A percentile compares a stretch with the other conserved stretches of the same genome.
Evolutionary conservation across 495 filamentous ascomycete genomes (phyloP).

Genomic region (Aspergillus asperescens): DNA sequence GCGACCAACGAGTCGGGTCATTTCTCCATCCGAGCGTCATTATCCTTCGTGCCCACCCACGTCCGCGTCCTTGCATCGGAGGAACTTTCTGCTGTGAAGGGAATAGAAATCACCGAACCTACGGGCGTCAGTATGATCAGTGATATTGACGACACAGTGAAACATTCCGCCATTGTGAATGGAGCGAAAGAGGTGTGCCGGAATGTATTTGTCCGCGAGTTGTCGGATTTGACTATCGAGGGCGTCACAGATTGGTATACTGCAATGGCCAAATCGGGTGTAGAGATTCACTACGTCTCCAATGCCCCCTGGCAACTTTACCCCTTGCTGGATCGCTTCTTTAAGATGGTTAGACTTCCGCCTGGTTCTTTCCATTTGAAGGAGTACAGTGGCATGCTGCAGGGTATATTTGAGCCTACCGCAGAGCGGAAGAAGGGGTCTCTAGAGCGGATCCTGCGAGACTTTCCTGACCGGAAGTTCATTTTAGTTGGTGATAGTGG

Average conservation of each 20-base stretch:
- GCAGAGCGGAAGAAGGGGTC: constrained; percentile 87
- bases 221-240: constrained; percentile 71
- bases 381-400: constrained; percentile 89
- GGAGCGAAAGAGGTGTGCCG: constrained; percentile 92
- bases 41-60: constrained; percentile 88
- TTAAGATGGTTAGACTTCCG: constrained; percentile 73
- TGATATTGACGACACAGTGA: constrained; percentile 97
- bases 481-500: constrained; percentile 92
- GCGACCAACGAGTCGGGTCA: constrained; percentile 82
- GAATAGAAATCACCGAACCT: constrained; percentile 68
- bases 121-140: constrained; percentile 90
- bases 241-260: constrained; percentile 90
- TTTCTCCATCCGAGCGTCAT: constrained; percentile 66
- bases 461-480: constrained; percentile 88
- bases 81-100: constrained; percentile 70
- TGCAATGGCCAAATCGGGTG: constrained; percentile 67
- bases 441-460: constrained; percentile 75
- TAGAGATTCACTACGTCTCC: constrained; percentile 84
- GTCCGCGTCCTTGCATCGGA: constrained; percentile 83
- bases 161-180: constrained; percentile 81
- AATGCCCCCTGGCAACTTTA: constrained; percentile 96
- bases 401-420: constrained; percentile 96
- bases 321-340: constrained; percentile 77
- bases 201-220: constrained; percentile 86
- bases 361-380: constrained; percentile 90